Evolutionary conservation across 2,329 filamentous ascomycete genomes (phyloP).

Genomic region (Penicillium carneum): DNA sequence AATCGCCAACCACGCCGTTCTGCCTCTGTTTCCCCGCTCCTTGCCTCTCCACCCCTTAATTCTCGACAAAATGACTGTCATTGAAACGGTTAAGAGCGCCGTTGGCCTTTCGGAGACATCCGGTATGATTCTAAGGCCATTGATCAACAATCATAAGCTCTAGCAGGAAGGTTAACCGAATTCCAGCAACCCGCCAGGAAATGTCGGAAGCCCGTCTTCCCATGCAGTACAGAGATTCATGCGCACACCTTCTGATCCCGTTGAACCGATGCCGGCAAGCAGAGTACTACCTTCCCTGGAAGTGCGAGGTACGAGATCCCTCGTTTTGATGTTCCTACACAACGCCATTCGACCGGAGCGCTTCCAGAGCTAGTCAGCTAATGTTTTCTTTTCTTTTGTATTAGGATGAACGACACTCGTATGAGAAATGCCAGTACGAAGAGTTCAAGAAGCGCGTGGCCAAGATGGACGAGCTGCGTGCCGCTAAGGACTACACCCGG

Average conservation of each 20-base stretch:
- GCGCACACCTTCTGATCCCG: conserved; percentile 91
- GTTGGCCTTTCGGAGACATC: conserved; percentile 54
- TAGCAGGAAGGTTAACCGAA: conserved; percentile 27
- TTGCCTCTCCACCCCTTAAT: conserved; percentile 26
- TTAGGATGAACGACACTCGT: conserved; percentile 92
- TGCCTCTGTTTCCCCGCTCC: conserved; percentile 29
- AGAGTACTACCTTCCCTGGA: conserved; percentile 95
- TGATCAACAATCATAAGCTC: conserved; percentile 25
- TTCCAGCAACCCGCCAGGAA: conserved; percentile 69
- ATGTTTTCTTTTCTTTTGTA: conserved; percentile 17
- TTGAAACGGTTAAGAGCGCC: conserved; percentile 58
- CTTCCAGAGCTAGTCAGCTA: conserved; percentile 1
- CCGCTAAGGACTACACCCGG: conserved; percentile 79
- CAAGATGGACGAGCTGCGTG: conserved; percentile 97
- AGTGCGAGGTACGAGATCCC: conserved; percentile 78
- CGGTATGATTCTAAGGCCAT: conserved; percentile 45
- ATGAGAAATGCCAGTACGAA: conserved; percentile 99
- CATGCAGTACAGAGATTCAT: conserved; percentile 91
- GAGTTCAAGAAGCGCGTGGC: conserved; percentile 98
- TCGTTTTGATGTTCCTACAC: conserved; percentile 14
- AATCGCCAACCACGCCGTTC: conserved; percentile 39
- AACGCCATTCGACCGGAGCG: background rate
- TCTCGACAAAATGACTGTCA: conserved; percentile 54
- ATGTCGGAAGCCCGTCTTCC: conserved; percentile 92
- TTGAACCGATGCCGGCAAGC: conserved; percentile 93